These are phyloP conservation scores for Entrophospora sp. DNA, from an alignment of 192 early-diverging fungal genomes.

Conservation along the genomic window DNA sequence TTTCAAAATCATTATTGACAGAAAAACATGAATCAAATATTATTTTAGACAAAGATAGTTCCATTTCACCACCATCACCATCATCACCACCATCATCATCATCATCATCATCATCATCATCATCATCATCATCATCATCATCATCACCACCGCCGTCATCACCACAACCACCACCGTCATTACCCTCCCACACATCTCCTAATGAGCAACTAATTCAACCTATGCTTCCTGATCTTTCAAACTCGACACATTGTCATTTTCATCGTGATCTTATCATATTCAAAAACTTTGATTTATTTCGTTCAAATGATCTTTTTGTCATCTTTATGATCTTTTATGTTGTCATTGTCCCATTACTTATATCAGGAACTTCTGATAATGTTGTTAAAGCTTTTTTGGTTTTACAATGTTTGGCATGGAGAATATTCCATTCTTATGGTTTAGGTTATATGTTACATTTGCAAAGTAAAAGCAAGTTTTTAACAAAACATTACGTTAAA, in stretches of 20 bases:
- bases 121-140: not conserved
- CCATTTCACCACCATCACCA: not conserved
- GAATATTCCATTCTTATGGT: slow-evolving; percentile 72
- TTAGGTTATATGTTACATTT: slow-evolving; percentile 69
- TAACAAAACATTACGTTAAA: slow-evolving; percentile 89
- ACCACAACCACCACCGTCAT: not conserved
- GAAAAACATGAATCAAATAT: not conserved
- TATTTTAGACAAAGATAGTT: too few species aligned
- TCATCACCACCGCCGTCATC: too few species aligned
- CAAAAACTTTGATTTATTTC: slow-evolving; percentile 84
- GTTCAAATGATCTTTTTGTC: slow-evolving; percentile 76
- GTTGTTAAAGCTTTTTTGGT: slow-evolving; percentile 38
- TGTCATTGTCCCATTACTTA: slow-evolving; percentile 53
- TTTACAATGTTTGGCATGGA: slow-evolving; percentile 79
- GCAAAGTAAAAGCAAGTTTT: slow-evolving; percentile 75
- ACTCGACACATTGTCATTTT: slow-evolving; percentile 50
- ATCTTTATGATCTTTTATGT: slow-evolving; percentile 70
- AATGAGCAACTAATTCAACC: slow-evolving; percentile 2
- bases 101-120: too few species aligned
- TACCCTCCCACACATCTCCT: not conserved
- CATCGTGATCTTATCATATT: slow-evolving; percentile 80
- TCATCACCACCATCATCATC: not conserved
- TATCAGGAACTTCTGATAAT: slow-evolving; percentile 29
- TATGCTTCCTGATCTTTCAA: not conserved
- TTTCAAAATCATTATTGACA: not conserved